Evolutionary conservation across 2,329 filamentous ascomycete genomes (phyloP).

Genomic region (Bipolaris cookei): DNA sequence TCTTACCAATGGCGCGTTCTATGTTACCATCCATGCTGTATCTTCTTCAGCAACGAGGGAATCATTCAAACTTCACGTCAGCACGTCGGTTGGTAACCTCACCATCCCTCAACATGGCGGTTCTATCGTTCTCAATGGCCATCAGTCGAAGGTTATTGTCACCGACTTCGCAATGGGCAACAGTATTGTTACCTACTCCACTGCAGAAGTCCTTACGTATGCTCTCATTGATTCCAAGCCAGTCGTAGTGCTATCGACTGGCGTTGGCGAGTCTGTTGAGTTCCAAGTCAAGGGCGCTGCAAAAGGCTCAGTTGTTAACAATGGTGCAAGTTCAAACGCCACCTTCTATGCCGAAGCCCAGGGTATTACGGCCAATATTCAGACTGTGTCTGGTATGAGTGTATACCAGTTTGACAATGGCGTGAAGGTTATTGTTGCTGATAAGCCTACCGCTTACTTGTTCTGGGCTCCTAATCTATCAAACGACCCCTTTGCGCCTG

Average conservation of each 20-base stretch:
- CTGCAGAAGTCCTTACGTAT: slow-evolving; percentile 59
- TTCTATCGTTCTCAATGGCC: slow-evolving; percentile 62
- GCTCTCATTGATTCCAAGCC: slow-evolving; percentile 46
- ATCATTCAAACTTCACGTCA: slow-evolving; percentile 61
- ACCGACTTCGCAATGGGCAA: slow-evolving; percentile 64
- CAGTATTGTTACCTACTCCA: slow-evolving; percentile 61
- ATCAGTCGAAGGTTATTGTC: slow-evolving; percentile 67
- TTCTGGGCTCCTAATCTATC: slow-evolving; percentile 51
- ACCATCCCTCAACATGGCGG: slow-evolving; percentile 60
- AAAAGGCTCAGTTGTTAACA: slow-evolving; percentile 49
- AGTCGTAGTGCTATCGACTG: slow-evolving; percentile 50
- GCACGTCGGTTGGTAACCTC: slow-evolving; percentile 62
- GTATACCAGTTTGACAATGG: slow-evolving; percentile 48
- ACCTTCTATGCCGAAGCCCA: slow-evolving; percentile 52
- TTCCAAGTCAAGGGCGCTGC: slow-evolving; percentile 48
- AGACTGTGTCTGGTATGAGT: slow-evolving; percentile 39
- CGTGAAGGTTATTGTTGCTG: slow-evolving; percentile 47
- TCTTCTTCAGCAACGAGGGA: slow-evolving; percentile 60
- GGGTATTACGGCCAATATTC: slow-evolving; percentile 44
- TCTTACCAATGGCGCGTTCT: slow-evolving; percentile 64
- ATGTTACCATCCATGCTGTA: slow-evolving; percentile 62
- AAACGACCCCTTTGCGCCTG: slow-evolving; percentile 47
- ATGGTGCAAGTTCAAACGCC: slow-evolving; percentile 52
- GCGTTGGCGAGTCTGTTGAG: slow-evolving; percentile 50
- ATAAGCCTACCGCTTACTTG: slow-evolving; percentile 47